Conservation (phyloP, 257 asterid species). For the Sherardia arvensis region DNA sequence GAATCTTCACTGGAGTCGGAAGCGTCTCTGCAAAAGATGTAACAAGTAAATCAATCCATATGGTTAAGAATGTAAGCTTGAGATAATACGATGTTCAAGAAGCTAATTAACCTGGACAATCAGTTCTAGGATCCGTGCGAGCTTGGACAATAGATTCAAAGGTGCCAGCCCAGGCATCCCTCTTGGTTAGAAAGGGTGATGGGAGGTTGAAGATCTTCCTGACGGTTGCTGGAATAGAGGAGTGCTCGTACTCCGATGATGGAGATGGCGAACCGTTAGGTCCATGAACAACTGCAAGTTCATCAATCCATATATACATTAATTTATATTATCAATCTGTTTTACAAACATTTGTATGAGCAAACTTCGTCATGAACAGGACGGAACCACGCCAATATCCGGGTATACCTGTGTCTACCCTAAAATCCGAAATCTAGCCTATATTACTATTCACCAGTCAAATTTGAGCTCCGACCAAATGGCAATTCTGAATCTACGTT, state of each 20-base stretch:
- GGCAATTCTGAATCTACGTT: no score
- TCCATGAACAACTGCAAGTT: constrained; percentile 72
- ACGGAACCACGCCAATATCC: no score
- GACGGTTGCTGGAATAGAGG: constrained; percentile 88
- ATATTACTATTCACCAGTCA: no score
- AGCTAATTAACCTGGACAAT: constrained; percentile 75
- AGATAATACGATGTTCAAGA: background rate
- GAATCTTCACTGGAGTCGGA: constrained; percentile 51
- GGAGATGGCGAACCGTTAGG: constrained; percentile 59
- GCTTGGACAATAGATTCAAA: constrained; percentile 47
- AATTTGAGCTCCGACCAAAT: no score
- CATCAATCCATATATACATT: background rate
- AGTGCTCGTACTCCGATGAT: constrained; percentile 79
- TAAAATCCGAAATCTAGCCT: no score
- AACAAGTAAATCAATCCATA: background rate
- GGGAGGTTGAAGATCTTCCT: constrained; percentile 68
- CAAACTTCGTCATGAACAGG: no score
- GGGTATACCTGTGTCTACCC: no score
- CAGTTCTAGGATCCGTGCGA: constrained; percentile 53
- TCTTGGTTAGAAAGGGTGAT: constrained; percentile 63
- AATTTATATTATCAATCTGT: no score
- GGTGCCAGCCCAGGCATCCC: constrained; percentile 89
- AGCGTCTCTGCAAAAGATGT: constrained; percentile 38
- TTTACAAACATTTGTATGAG: no score
- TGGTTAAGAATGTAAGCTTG: no score